Evolutionary conservation across 2,329 filamentous ascomycete genomes (phyloP), one percentile per base, ranked within the genome.

Genomic region (Alternaria conjuncta): DNA sequence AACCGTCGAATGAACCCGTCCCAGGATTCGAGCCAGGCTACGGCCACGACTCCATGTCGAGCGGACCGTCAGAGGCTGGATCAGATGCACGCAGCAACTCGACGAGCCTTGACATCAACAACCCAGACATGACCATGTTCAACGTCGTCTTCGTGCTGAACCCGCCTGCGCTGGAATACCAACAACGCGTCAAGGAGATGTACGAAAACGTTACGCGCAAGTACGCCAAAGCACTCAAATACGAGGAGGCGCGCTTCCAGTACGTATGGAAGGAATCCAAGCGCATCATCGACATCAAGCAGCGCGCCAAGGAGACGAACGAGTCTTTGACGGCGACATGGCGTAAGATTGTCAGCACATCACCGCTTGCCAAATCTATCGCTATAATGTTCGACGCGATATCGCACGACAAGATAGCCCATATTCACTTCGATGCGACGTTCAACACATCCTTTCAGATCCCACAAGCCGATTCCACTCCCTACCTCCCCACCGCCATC

Each of bases 181-280:
- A 92, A 60, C 85, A 84, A 74, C 84, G 87, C 12, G 84, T 96
- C 49, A 87, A 91, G 46, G 92, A 96, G 67, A 90, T 97, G 76
- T 97, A 97, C 78, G 86, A 92, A 57, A 92, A 97, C 77, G 90
- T 98, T 43, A 91, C 94, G 67, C 96, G 94, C 79, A 96, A 96
- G 80, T 90, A 97, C 72, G 94, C 94, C 76, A 97, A 95, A 82
- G 93, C 92, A 4, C 88, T 97, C 76, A 96, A 96, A 77, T 96
- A 95, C 80, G 94, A 94, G 77, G 95, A 99, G 81, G 91, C 94
- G 69, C 90, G 92, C 64, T 92, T 90, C 60, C 91, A 94, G 71
- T 98, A 97, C 78, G 92, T 99, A 5, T 96, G 93, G 89, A 92
- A 91, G 73, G 93, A 99, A 77, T 93, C 92, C 3, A 94, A 96